Percentiles rank a stretch among this genome's conserved stretches.
These are phyloP conservation scores for Deinandra increscens DNA, from an alignment of 129 eudicot species.

Conservation along the genomic window DNA sequence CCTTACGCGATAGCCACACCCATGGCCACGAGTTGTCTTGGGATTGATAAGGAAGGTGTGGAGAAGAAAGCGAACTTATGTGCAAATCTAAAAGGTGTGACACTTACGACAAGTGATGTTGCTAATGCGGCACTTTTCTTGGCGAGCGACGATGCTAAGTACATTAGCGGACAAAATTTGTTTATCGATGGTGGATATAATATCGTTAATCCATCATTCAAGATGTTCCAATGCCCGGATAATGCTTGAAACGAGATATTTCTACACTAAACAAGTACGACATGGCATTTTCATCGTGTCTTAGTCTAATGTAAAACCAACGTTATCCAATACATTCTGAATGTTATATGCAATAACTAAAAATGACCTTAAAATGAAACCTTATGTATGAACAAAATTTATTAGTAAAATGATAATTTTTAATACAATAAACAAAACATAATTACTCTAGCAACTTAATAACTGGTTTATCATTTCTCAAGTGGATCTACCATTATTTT, in stretches of 20 bases:
- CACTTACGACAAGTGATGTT: slow-evolving; percentile 34
- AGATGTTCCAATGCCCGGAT: slow-evolving; percentile 35
- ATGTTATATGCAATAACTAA: too few relatives aligned
- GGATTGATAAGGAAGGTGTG: slow-evolving; percentile 29
- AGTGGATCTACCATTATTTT: too few relatives aligned
- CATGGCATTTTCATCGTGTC: too few relatives aligned
- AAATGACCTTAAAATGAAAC: too few relatives aligned
- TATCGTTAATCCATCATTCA: slow-evolving; percentile 45
- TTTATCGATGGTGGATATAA: slow-evolving; percentile 52
- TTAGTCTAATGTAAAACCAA: too few relatives aligned
- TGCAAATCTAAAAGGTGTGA: slow-evolving; percentile 45
- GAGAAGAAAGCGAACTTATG: slow-evolving; percentile 1
- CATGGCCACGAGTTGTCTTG: slow-evolving; percentile 25
- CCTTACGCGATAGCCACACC: slow-evolving; percentile 41
- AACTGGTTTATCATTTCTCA: too few relatives aligned
- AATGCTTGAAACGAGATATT: not conserved
- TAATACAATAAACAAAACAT: too few relatives aligned
- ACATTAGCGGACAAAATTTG: slow-evolving; percentile 57
- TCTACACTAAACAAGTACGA: too few relatives aligned
- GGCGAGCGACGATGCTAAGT: slow-evolving; percentile 51
- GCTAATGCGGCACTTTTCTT: slow-evolving; percentile 50
- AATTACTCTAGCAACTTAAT: too few relatives aligned
- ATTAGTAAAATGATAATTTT: too few relatives aligned
- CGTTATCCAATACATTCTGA: too few relatives aligned
- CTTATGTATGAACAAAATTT: too few relatives aligned